These are phyloP conservation scores for Saccharomycopsis sp. DNA, from an alignment of 805 yeast species.

Conservation along the genomic window DNA sequence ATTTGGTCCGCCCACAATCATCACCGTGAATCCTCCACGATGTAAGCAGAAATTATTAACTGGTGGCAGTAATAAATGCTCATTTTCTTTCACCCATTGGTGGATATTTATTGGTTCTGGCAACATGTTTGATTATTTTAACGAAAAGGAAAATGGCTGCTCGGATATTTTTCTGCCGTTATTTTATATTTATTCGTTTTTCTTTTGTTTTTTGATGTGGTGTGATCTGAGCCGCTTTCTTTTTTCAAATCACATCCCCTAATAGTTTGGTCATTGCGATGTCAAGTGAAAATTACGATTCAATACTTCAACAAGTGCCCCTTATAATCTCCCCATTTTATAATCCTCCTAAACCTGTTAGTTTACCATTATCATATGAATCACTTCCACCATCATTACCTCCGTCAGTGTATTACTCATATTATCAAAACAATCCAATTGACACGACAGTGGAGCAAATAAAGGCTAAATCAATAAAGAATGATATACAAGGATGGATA, in stretches of 20 bases:
- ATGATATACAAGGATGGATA: constrained; percentile 14
- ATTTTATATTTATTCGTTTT: not conserved
- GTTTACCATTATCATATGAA: constrained; percentile 43
- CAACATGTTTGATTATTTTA: no score
- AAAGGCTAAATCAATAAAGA: constrained; percentile 3
- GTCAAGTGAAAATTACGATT: constrained; percentile 4
- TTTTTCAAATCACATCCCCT: not conserved
- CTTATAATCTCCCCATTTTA: constrained; percentile 45
- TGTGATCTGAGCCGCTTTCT: not conserved
- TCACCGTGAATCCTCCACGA: constrained; percentile 86
- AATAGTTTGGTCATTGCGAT: not conserved
- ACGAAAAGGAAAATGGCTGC: no score
- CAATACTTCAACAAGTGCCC: constrained; percentile 45
- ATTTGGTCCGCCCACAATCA: constrained; percentile 96
- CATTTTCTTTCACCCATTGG: constrained; percentile 75
- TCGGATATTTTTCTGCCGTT: not conserved
- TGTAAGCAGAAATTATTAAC: constrained; percentile 88
- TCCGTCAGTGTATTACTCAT: constrained; percentile 10
- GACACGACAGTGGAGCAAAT: not conserved
- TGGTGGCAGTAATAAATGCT: constrained; percentile 77
- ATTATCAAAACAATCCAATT: constrained; percentile 2
- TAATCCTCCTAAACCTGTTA: constrained; percentile 49
- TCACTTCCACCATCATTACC: constrained; percentile 31
- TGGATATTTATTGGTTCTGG: constrained; percentile 61
- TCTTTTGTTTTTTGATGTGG: not conserved